Conservation (phyloP, 1,284 basidiomycete species). For the Coriolopsis trogii region DNA sequence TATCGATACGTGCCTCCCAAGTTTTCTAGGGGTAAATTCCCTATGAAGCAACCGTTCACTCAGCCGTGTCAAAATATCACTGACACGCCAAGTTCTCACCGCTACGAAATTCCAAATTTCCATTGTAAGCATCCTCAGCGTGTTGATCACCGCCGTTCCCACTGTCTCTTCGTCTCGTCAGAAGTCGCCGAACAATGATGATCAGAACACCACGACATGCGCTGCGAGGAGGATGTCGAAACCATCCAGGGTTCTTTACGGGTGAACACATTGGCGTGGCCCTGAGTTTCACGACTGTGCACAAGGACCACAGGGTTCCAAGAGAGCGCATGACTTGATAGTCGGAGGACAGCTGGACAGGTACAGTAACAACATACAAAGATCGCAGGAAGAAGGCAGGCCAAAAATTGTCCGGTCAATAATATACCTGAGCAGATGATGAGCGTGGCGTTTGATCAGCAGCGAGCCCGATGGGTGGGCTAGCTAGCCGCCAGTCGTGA, state of each 20-base stretch:
- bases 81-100: conserved; percentile 4
- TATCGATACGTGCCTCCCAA: neutral
- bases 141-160: neutral
- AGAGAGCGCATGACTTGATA: conserved; percentile 9
- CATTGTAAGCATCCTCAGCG: no score
- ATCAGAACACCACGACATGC: conserved; percentile 2
- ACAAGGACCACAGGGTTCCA: neutral
- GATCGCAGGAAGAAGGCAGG: conserved; percentile 1
- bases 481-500: neutral
- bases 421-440: conserved; percentile 1
- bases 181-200: neutral
- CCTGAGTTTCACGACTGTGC: neutral
- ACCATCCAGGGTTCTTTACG: neutral
- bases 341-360: conserved; percentile 11
- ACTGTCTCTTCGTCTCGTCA: neutral
- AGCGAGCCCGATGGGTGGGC: neutral
- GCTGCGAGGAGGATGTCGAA: neutral
- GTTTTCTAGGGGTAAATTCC: conserved; percentile 4
- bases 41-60: conserved; percentile 7
- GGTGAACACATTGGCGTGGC: neutral
- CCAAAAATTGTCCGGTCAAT: conserved; percentile 3
- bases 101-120: neutral
- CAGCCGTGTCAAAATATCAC: neutral
- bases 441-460: neutral
- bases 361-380: conserved; percentile 15